phyloP scores from a whole-genome alignment of 305 asterid species.

The Fraxinus platypoda region DNA sequence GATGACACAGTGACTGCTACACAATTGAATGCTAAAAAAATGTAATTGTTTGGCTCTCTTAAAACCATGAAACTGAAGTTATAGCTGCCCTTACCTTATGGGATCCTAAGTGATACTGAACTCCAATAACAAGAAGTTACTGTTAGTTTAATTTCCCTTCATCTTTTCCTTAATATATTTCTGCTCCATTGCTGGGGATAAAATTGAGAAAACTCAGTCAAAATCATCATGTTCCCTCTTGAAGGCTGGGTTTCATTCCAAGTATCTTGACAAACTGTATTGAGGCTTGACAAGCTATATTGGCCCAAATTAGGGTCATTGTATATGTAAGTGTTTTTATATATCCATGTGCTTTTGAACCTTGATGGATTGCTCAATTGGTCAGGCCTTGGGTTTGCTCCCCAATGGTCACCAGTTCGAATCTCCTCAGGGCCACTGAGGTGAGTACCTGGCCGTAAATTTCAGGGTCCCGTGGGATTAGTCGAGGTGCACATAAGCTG shows the following conservation, averaged over 20 bases:
- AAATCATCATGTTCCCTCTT: background rate
- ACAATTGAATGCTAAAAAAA: background rate
- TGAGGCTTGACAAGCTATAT: background rate
- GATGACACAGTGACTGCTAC: background rate
- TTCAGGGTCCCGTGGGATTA: too few species aligned
- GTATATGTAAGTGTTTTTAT: background rate
- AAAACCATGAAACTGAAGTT: background rate
- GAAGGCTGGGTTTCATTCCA: background rate
- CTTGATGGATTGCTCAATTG: too few species aligned
- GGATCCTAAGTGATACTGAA: background rate
- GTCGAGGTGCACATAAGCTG: too few species aligned
- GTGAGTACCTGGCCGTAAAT: too few species aligned
- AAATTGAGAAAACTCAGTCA: background rate
- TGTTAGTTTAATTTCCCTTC: background rate
- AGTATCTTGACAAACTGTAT: background rate
- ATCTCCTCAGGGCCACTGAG: too few species aligned
- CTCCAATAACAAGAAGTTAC: constrained; percentile 34
- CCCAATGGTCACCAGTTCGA: too few species aligned
- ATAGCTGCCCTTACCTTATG: background rate
- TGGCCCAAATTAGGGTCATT: background rate
- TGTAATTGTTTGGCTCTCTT: background rate
- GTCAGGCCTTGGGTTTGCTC: too few species aligned
- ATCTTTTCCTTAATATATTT: background rate
- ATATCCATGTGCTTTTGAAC: constrained; percentile 1
- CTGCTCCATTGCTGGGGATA: background rate